Base-by-base conservation (phyloP, 2,329 filamentous ascomycete genomes). In the Cladosporium sp. region DNA sequence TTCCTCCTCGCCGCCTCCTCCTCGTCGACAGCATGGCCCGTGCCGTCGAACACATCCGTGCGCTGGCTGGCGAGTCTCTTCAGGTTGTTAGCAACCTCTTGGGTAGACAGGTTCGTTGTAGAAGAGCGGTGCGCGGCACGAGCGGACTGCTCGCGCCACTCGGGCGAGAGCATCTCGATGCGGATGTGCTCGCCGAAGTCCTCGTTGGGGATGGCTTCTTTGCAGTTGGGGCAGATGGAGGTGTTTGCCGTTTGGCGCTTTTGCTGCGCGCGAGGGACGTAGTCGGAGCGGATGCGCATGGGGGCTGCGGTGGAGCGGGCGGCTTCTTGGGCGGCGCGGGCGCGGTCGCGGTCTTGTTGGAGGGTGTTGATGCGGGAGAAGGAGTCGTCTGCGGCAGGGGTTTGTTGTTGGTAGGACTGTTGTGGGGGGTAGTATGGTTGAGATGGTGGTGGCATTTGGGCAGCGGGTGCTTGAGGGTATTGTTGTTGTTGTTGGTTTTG, bases 71-170 rank as follows among this genome's bases (percentile, higher is more conserved):
- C 93, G 61, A 98, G 84, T n/a, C 94, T 89, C 82, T 98, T 98
- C 69, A 98, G 85, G 76, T 98, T 97, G 77, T 92, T 93, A 61
- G 93, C 93, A 55, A 96, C 92, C 72, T 98, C 94, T 37, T 86
- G 87, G 3, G 92, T 94, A 0, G 90, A 91, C 11, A 97, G 80
- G 72, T 96, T 97, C 11, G 93, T 96, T 0, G 91, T 93, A 1
- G 91, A 87, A 69, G 90, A 92, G 68, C 94, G 89, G 14, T 91
- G 88, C 55, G 97, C 92, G 18, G 91, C 88, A 77, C 96, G 96
- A 66, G 91, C 91, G 71, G 93, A 92, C 77, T 98, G 93, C 76
- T 97, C 93, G 77, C 96, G 96, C 93, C 94, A 98, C 66, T 91
- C 87, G 0, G 94, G 94, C 76, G 98, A 94, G 66, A 97, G 86